Conservation (phyloP, 495 filamentous ascomycete genomes). For the Penicillium egyptiacum region DNA sequence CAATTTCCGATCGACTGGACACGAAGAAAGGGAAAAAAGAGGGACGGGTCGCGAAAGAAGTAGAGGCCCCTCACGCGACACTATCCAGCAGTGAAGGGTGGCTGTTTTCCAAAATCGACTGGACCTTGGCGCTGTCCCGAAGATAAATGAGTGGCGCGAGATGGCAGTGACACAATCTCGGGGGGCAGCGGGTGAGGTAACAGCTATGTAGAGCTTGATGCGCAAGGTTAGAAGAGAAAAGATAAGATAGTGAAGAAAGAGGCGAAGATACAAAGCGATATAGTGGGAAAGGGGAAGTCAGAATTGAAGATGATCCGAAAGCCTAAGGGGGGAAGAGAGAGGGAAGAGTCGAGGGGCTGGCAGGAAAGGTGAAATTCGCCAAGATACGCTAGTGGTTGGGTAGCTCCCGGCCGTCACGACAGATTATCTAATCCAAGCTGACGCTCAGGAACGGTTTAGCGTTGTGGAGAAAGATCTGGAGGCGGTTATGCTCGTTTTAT, state of each 20-base stretch:
- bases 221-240: slow-evolving; percentile 6
- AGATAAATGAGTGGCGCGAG: slow-evolving; percentile 13
- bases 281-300: slow-evolving; percentile 13
- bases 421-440: slow-evolving; percentile 36
- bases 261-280: slow-evolving; percentile 8
- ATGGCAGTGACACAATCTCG: slow-evolving; percentile 6
- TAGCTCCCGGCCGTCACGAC: slow-evolving; percentile 43
- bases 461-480: slow-evolving; percentile 44
- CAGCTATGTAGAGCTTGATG: slow-evolving; percentile 6
- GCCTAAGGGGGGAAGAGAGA: slow-evolving; percentile 30
- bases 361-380: slow-evolving; percentile 47
- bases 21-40: background rate
- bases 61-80: slow-evolving; percentile 4
- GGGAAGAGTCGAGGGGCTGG: slow-evolving; percentile 51
- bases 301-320: slow-evolving; percentile 25
- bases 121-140: slow-evolving; percentile 9
- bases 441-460: slow-evolving; percentile 41
- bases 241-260: slow-evolving; percentile 1
- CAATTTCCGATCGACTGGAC: slow-evolving; percentile 3
- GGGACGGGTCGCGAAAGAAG: background rate
- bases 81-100: slow-evolving; percentile 10
- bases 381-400: slow-evolving; percentile 53
- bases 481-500: slow-evolving; percentile 27
- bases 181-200: background rate
- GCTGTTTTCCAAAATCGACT: slow-evolving; percentile 8